A percentile compares a stretch with the other conserved stretches of the same genome.
Conservation (phyloP, 2,329 filamentous ascomycete species). For the Penicillium crustosum region DNA sequence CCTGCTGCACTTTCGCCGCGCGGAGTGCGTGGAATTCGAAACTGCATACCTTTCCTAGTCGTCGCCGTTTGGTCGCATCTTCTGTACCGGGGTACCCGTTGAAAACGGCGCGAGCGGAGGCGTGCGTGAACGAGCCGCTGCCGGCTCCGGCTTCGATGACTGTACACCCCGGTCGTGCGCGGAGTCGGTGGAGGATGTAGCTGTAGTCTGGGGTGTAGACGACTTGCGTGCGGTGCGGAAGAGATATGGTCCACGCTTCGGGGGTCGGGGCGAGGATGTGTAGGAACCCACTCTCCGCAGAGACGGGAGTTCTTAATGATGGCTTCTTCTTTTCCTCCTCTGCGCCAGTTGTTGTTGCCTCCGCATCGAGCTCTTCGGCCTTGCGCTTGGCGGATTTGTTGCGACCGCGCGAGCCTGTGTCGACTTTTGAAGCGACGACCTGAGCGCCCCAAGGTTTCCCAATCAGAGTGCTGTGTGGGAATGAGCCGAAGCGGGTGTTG, state of each 20-base stretch:
- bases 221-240: slow-evolving; percentile 54
- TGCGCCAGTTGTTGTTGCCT: slow-evolving; percentile 24
- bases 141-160: slow-evolving; percentile 55
- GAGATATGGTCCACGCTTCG: slow-evolving; percentile 52
- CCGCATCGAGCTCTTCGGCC: slow-evolving; percentile 42
- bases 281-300: slow-evolving; percentile 49
- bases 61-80: slow-evolving; percentile 27
- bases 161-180: slow-evolving; percentile 47
- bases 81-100: slow-evolving; percentile 41
- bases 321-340: slow-evolving; percentile 29
- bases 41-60: slow-evolving; percentile 49
- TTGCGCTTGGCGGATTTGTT: slow-evolving; percentile 58
- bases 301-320: slow-evolving; percentile 34
- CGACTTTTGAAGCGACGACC: slow-evolving; percentile 82
- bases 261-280: slow-evolving; percentile 52
- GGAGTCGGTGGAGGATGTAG: slow-evolving; percentile 51
- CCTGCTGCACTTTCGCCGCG: slow-evolving; percentile 42
- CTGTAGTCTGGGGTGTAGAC: slow-evolving; percentile 56
- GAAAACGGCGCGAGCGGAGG: slow-evolving; percentile 51
- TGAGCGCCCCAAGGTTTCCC: slow-evolving; percentile 87
- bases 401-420: slow-evolving; percentile 84
- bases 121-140: slow-evolving; percentile 54
- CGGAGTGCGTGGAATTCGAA: slow-evolving; percentile 53
- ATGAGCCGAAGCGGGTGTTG: slow-evolving; percentile 93
- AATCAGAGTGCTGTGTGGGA: slow-evolving; percentile 75